Evolutionary conservation across 192 early-diverging fungal species (phyloP).

Genomic region (Lobosporangium transversale): DNA sequence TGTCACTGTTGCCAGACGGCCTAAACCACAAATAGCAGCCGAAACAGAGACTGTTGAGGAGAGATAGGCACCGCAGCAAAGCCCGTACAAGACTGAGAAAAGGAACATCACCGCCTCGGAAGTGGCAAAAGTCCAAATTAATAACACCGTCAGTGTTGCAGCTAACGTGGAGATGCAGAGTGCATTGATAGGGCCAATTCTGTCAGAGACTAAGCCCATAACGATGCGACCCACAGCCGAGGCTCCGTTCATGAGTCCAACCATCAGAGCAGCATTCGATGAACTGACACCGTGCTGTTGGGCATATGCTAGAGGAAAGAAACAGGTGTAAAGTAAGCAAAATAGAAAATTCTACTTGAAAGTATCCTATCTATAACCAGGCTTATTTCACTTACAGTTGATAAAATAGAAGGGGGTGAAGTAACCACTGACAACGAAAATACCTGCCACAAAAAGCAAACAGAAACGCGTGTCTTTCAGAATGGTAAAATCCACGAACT

Average conservation of each 20-base stretch:
- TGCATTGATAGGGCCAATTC: conserved; percentile 64
- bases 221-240: conserved; percentile 71
- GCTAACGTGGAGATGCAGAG: conserved; percentile 56
- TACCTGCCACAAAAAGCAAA: conserved; percentile 42
- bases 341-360: not conserved
- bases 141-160: conserved; percentile 50
- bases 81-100: conserved; percentile 43
- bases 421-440: conserved; percentile 40
- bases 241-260: conserved; percentile 73
- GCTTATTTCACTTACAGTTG: conserved; percentile 51
- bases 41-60: conserved; percentile 48
- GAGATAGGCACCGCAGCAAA: conserved; percentile 49
- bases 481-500: conserved; percentile 46
- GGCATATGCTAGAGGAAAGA: conserved; percentile 50
- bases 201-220: conserved; percentile 67
- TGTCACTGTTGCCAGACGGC: conserved; percentile 28
- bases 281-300: conserved; percentile 52
- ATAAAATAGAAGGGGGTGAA: conserved; percentile 40
- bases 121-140: conserved; percentile 63
- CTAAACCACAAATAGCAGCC: conserved; percentile 28
- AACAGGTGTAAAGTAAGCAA: not conserved
- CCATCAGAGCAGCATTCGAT: conserved; percentile 60
- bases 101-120: conserved; percentile 41
- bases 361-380: no score
- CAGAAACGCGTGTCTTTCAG: conserved; percentile 28